phyloP scores from a whole-genome alignment of 805 yeast species.

The Candida oleophila region DNA sequence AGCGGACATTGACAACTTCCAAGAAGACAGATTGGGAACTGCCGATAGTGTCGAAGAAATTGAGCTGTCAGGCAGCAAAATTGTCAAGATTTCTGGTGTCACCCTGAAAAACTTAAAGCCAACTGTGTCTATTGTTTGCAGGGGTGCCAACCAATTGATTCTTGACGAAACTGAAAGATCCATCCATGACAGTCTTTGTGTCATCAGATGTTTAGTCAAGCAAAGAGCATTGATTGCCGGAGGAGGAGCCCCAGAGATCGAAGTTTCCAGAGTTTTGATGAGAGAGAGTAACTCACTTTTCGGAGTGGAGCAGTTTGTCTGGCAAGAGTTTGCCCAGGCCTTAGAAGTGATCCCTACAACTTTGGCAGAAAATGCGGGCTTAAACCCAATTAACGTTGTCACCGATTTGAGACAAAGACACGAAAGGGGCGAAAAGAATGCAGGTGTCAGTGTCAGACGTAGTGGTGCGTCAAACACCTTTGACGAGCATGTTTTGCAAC shows the following conservation, averaged over 20 bases:
- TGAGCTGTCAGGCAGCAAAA: constrained; percentile 85
- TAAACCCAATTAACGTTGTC: constrained; percentile 86
- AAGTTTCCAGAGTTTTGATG: constrained; percentile 71
- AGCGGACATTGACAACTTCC: constrained; percentile 90
- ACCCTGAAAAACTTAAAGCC: constrained; percentile 50
- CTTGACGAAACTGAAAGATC: constrained; percentile 97
- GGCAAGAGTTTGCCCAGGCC: constrained; percentile 89
- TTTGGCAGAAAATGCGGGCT: constrained; percentile 92
- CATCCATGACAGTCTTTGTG: constrained; percentile 96
- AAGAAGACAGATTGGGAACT: constrained; percentile 87
- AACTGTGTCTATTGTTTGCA: constrained; percentile 85
- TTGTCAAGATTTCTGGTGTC: constrained; percentile 84
- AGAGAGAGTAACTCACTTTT: constrained; percentile 70
- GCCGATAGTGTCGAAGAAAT: constrained; percentile 93
- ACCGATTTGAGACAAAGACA: constrained; percentile 91
- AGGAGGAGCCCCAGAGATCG: constrained; percentile 98
- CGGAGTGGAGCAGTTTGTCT: constrained; percentile 88
- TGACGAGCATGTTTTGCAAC: constrained; percentile 94
- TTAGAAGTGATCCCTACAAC: constrained; percentile 92
- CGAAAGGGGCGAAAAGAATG: constrained; percentile 84
- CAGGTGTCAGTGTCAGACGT: constrained; percentile 95
- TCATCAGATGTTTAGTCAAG: constrained; percentile 81
- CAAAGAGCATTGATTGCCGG: constrained; percentile 93
- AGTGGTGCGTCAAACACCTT: constrained; percentile 89
- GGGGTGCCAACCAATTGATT: constrained; percentile 91